These are phyloP conservation scores for Choiromyces venosus DNA, from an alignment of 495 filamentous ascomycete species.

Conservation along the genomic window DNA sequence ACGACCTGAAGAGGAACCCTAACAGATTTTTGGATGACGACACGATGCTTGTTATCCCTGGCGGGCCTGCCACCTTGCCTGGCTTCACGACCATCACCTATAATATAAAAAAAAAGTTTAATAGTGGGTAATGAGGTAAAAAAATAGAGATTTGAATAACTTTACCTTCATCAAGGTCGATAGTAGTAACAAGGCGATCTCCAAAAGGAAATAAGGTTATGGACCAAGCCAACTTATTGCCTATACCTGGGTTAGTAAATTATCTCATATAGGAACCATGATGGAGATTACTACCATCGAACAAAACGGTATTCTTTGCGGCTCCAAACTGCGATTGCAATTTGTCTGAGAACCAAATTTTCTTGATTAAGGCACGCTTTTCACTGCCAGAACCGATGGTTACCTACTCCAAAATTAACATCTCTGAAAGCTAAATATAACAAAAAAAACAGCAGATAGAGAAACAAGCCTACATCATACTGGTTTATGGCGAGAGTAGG, in stretches of 20 bases:
- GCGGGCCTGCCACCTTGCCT: conserved; percentile 36
- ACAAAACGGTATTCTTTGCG: conserved; percentile 54
- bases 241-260: conserved; percentile 43
- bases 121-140: background rate
- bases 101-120: background rate
- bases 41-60: conserved; percentile 49
- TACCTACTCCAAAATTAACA: conserved; percentile 48
- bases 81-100: background rate
- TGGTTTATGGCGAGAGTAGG: conserved; percentile 60
- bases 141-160: background rate
- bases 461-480: conserved; percentile 67
- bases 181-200: conserved; percentile 45
- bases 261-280: background rate
- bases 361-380: conserved; percentile 59
- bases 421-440: background rate
- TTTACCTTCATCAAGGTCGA: conserved; percentile 59
- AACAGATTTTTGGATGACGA: conserved; percentile 57
- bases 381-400: conserved; percentile 57
- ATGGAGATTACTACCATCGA: conserved; percentile 52
- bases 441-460: background rate
- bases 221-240: conserved; percentile 43
- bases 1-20: conserved; percentile 61
- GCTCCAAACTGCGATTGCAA: conserved; percentile 52
- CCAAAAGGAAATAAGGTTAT: conserved; percentile 32
- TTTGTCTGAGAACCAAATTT: conserved; percentile 62